Evolutionary conservation across 2,329 filamentous ascomycete species (phyloP).

Genomic region (Fusarium longipes): DNA sequence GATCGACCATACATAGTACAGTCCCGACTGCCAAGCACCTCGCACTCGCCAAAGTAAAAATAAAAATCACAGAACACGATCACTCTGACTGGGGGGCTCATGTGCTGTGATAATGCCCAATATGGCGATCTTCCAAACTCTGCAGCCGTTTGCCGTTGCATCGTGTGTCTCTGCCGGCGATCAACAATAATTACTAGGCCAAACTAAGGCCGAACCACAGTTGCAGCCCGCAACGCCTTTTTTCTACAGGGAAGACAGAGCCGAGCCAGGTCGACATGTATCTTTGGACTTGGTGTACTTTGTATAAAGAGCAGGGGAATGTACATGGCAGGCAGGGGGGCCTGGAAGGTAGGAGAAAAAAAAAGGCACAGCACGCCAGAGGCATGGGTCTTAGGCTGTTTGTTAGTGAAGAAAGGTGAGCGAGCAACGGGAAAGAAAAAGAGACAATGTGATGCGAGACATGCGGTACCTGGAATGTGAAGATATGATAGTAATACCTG

Average conservation of each 20-base stretch:
- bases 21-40: constrained; percentile 10
- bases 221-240: constrained; percentile 14
- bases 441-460: constrained; percentile 43
- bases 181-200: constrained; percentile 23
- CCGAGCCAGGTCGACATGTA: constrained; percentile 8
- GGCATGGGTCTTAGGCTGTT: constrained; percentile 36
- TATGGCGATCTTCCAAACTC: constrained; percentile 27
- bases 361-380: constrained; percentile 37
- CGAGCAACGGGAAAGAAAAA: not conserved
- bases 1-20: too few species aligned
- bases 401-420: not conserved
- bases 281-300: constrained; percentile 22
- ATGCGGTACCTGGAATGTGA: constrained; percentile 26
- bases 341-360: constrained; percentile 6
- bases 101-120: constrained; percentile 17
- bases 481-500: not conserved
- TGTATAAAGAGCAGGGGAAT: constrained; percentile 22
- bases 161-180: constrained; percentile 24
- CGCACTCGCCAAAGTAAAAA: constrained; percentile 3
- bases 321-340: constrained; percentile 37
- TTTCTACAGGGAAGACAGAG: constrained; percentile 23
- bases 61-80: not conserved
- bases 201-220: constrained; percentile 12
- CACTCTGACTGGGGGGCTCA: constrained; percentile 13
- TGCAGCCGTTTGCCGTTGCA: constrained; percentile 24